These are phyloP conservation scores for Pinguiococcus pyrenoidosus DNA, from an alignment of 108 stramenopile species.

Conservation along the genomic window DNA sequence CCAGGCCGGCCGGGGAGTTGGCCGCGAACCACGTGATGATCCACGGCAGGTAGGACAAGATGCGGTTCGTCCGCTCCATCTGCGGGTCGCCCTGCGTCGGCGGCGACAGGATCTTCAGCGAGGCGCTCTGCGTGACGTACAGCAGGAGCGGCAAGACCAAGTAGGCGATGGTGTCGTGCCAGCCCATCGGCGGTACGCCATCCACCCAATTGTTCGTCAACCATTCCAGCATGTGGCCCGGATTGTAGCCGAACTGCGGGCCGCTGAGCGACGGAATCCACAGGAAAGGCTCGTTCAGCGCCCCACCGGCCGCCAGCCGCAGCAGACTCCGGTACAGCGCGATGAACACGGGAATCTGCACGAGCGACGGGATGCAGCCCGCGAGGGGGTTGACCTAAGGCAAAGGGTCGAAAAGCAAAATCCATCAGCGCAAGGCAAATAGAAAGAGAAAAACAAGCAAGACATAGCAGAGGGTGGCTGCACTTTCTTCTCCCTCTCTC, in stretches of 20 bases:
- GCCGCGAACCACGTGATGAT: slow-evolving; percentile 72
- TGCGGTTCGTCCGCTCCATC: slow-evolving; percentile 45
- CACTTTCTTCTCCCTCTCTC: too few relatives aligned
- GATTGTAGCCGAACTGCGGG: too few relatives aligned
- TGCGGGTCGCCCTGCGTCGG: slow-evolving; percentile 27
- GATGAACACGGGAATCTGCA: slow-evolving; percentile 89
- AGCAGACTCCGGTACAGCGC: slow-evolving; percentile 79
- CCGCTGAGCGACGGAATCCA: slow-evolving; percentile 80
- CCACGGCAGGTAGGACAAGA: slow-evolving; percentile 51
- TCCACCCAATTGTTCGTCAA: slow-evolving; percentile 59
- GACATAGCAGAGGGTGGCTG: too few relatives aligned
- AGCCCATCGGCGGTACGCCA: slow-evolving; percentile 71
- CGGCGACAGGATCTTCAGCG: slow-evolving; percentile 13
- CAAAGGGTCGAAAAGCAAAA: too few relatives aligned
- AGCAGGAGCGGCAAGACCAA: slow-evolving; percentile 20
- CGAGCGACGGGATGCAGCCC: slow-evolving; percentile 71
- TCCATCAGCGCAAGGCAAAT: too few relatives aligned
- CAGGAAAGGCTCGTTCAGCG: slow-evolving; percentile 72
- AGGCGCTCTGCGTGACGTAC: slow-evolving; percentile 1
- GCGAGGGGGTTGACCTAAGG: slow-evolving; percentile 83
- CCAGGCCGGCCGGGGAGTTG: slow-evolving; percentile 76
- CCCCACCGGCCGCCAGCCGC: slow-evolving; percentile 60
- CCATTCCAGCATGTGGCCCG: too few relatives aligned
- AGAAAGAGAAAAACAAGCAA: too few relatives aligned
- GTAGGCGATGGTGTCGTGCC: slow-evolving; percentile 76